Percentiles rank a stretch among this genome's conserved stretches.
Conservation (phyloP, 2,329 filamentous ascomycete species). For the Lasiodiplodia hormozganensis region DNA sequence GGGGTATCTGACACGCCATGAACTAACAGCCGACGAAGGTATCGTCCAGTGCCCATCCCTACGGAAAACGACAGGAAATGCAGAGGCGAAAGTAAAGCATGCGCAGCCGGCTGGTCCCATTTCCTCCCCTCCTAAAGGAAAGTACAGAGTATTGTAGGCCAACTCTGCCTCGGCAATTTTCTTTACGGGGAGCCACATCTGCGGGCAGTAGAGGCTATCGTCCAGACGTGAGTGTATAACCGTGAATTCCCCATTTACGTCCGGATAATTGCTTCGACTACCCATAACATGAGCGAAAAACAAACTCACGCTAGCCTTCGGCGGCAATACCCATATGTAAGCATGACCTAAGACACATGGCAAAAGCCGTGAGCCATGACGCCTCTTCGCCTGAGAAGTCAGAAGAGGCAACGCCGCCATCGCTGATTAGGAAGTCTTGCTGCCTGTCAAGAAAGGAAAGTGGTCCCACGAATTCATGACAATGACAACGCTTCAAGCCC, state of each 20-base stretch:
- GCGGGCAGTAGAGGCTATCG: too few relatives aligned
- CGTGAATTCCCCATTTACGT: too few relatives aligned
- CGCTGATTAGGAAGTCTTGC: conserved; percentile 2
- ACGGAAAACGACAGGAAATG: background rate
- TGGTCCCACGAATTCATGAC: conserved; percentile 8
- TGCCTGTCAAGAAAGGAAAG: conserved; percentile 7
- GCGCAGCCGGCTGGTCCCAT: background rate
- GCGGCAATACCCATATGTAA: background rate
- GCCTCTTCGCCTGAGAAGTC: conserved; percentile 3
- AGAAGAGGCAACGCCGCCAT: background rate
- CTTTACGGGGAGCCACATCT: too few relatives aligned
- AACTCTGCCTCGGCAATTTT: too few relatives aligned
- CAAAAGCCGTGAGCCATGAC: conserved; percentile 3
- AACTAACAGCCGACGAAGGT: background rate
- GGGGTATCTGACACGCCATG: background rate
- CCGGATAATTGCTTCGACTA: too few relatives aligned
- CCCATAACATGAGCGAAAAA: too few relatives aligned
- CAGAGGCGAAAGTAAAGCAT: background rate
- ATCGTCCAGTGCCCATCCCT: background rate
- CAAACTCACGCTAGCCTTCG: too few relatives aligned
- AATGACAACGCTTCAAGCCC: conserved; percentile 8
- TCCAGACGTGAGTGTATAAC: too few relatives aligned
- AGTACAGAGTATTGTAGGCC: too few relatives aligned
- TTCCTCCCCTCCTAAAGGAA: background rate
- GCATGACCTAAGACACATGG: background rate